phyloP scores from a whole-genome alignment of 345 rosid species.

The Microthlaspi erraticum region DNA sequence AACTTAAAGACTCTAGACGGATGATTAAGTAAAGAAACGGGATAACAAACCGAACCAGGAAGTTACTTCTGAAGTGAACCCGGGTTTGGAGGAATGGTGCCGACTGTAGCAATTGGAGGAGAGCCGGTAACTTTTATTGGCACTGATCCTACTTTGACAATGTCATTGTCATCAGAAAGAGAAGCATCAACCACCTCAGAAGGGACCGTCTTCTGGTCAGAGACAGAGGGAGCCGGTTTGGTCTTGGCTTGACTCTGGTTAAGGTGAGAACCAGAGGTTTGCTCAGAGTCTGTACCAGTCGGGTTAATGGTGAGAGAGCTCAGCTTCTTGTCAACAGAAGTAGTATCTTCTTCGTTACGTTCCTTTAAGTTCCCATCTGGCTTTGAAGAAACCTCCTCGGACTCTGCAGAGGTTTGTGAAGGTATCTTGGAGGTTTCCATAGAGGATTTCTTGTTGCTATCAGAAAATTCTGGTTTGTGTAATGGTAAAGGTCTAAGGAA shows the following conservation, averaged over 20 bases:
- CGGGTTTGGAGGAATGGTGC: conserved; percentile 71
- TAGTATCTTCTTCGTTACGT: conserved; percentile 6
- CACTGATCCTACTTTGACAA: conserved; percentile 71
- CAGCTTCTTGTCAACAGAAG: conserved; percentile 23
- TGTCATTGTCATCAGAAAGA: conserved; percentile 35
- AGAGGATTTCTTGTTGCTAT: conserved; percentile 39
- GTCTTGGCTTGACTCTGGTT: conserved; percentile 23
- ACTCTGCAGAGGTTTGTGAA: conserved; percentile 18
- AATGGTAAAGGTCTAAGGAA: conserved; percentile 50
- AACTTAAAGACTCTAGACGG: not conserved
- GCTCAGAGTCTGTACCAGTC: conserved; percentile 14
- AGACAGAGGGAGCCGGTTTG: not conserved
- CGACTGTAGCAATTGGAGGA: conserved; percentile 55
- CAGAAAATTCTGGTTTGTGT: conserved; percentile 53
- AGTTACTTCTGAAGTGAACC: conserved; percentile 47
- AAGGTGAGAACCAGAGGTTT: conserved; percentile 23
- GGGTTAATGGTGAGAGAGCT: conserved; percentile 32
- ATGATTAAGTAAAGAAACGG: not conserved
- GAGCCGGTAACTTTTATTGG: conserved; percentile 71
- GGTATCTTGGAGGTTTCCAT: conserved; percentile 17
- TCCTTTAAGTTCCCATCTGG: conserved; percentile 17
- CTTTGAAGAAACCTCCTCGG: not conserved
- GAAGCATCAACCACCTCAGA: conserved; percentile 29
- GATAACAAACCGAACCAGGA: not conserved
- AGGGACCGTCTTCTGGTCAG: conserved; percentile 4